Percentiles rank a stretch among this genome's conserved stretches.
Conservation (phyloP, 2,329 filamentous ascomycete species). For the Ophiostoma sp. region DNA sequence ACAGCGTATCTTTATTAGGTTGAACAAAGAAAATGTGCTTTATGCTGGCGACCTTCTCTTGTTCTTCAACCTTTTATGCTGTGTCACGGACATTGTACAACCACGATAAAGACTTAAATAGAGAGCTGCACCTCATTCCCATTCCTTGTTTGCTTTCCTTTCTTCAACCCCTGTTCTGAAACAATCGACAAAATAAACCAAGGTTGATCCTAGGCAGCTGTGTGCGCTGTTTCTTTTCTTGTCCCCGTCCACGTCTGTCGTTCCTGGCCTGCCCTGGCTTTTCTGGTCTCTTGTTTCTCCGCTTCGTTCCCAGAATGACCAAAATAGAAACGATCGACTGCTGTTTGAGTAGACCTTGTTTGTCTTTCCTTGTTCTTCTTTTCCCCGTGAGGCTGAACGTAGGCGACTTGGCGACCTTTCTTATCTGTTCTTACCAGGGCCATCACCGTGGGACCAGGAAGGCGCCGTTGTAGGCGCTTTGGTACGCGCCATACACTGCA, state of each 20-base stretch:
- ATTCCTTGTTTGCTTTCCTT: not conserved
- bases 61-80: not conserved
- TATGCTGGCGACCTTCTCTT: not conserved
- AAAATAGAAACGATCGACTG: not conserved
- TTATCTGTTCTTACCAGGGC: not conserved
- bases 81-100: not conserved
- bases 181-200: not conserved
- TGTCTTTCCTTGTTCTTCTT: not conserved
- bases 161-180: not conserved
- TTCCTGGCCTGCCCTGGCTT: not conserved
- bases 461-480: not conserved
- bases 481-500: not conserved
- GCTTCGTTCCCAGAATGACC: not conserved
- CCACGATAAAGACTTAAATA: not conserved
- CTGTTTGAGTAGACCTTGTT: not conserved
- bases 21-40: not conserved
- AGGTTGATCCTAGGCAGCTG: not conserved
- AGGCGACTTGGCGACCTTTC: not conserved
- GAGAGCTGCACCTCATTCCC: not conserved
- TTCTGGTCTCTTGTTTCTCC: not conserved
- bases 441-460: not conserved
- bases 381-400: conserved; percentile 3
- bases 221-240: not conserved
- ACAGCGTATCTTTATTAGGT: not conserved
- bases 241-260: not conserved